Conservation (phyloP, 2,329 filamentous ascomycete genomes). For the Colletotrichum sublineola region DNA sequence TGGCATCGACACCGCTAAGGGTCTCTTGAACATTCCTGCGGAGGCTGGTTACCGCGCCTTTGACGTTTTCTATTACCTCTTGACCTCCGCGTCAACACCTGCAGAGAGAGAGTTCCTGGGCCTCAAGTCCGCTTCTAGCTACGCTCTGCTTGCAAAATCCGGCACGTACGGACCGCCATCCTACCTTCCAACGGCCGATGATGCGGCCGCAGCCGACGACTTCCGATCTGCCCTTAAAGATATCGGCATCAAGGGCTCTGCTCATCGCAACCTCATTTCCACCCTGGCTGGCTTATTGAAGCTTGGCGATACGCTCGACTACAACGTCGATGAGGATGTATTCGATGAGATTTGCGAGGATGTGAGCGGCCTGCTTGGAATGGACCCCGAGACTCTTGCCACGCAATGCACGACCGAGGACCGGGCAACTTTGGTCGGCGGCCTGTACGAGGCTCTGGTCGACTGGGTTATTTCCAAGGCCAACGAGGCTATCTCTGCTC, state of each 20-base stretch:
- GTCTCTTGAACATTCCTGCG: conserved; percentile 83
- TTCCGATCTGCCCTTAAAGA: conserved; percentile 88
- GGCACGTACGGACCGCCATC: conserved; percentile 87
- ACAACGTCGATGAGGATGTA: conserved; percentile 84
- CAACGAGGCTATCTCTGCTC: conserved; percentile 84
- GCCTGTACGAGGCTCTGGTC: conserved; percentile 92
- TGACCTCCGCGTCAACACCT: conserved; percentile 90
- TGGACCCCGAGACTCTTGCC: conserved; percentile 86
- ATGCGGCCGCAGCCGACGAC: conserved; percentile 92
- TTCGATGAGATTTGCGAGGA: conserved; percentile 92
- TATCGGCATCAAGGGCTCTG: conserved; percentile 91
- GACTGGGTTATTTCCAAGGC: conserved; percentile 94
- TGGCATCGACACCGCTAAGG: conserved; percentile 86
- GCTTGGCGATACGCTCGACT: conserved; percentile 90
- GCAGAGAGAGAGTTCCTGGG: conserved; percentile 91
- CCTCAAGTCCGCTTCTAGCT: conserved; percentile 81
- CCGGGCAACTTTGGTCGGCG: conserved; percentile 83
- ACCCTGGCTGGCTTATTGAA: conserved; percentile 89
- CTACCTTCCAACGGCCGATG: conserved; percentile 92
- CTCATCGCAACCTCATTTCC: conserved; percentile 86
- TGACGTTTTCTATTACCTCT: conserved; percentile 96
- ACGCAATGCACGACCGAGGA: conserved; percentile 87
- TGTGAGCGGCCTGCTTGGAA: conserved; percentile 84
- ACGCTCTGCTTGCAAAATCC: conserved; percentile 83
- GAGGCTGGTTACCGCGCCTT: conserved; percentile 91